These are phyloP conservation scores for Colletotrichum sp. DNA, from an alignment of 2,329 filamentous ascomycete genomes.

Conservation along the genomic window DNA sequence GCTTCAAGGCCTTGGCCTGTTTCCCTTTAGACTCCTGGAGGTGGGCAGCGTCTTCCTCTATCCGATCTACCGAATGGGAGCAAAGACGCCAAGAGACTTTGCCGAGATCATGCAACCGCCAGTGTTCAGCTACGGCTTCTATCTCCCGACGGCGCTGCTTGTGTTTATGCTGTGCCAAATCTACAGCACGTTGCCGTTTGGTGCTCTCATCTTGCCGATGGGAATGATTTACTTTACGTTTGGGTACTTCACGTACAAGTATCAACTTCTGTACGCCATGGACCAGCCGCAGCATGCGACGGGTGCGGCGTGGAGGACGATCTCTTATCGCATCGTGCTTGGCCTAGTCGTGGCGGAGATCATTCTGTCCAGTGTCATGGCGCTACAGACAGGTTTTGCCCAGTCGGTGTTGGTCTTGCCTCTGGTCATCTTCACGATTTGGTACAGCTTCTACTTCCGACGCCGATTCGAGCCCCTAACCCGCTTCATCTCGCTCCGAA, in stretches of 20 bases:
- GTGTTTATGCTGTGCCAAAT: constrained; percentile 96
- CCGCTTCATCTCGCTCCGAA: constrained; percentile 88
- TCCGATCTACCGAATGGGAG: constrained; percentile 77
- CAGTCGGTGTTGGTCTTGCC: constrained; percentile 77
- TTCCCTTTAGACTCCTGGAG: constrained; percentile 90
- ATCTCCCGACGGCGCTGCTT: constrained; percentile 88
- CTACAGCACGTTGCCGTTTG: constrained; percentile 84
- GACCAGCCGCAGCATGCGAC: constrained; percentile 95
- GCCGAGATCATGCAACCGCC: constrained; percentile 82
- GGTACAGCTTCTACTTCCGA: constrained; percentile 86
- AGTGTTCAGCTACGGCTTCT: constrained; percentile 94
- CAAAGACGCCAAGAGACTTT: constrained; percentile 89
- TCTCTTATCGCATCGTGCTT: constrained; percentile 88
- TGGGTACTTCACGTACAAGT: constrained; percentile 92
- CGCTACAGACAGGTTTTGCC: constrained; percentile 74
- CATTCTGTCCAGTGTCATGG: constrained; percentile 87
- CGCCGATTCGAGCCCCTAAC: constrained; percentile 87
- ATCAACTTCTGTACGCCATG: constrained; percentile 98
- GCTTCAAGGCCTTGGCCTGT: constrained; percentile 89
- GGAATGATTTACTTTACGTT: constrained; percentile 84
- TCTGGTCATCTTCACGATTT: constrained; percentile 79
- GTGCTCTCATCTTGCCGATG: constrained; percentile 81
- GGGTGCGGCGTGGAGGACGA: constrained; percentile 94
- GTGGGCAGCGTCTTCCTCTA: constrained; percentile 86
- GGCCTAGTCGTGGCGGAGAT: constrained; percentile 89